Base-by-base conservation (phyloP, 2,329 filamentous ascomycete species). In the Neophaeococcomyces aloes region DNA sequence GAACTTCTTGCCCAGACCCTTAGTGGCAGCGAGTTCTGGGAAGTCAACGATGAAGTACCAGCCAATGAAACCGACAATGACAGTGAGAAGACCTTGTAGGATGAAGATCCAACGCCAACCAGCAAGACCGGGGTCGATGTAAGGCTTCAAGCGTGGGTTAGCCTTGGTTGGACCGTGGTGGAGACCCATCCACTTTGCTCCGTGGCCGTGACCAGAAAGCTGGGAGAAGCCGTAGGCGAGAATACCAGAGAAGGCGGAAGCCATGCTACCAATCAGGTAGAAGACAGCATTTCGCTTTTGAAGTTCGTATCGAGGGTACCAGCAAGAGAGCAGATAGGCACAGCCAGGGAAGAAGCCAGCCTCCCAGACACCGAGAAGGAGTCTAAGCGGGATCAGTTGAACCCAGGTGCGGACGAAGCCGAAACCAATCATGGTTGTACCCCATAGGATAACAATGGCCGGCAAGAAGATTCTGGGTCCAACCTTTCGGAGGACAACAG, bases 271-370 rank as follows among this genome's bases (percentile, higher is more conserved):
- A 43, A 71, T 68, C 29, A 70, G 58, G 50, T 72, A 73, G 59
- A 73, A 74, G 13, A 67, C 54, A 1, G 66, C 60, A 52, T 64
- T 65, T 19, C 65, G 59, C 50, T 60, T 59, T 29, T 65, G 53
- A 10, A 55, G 47, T 27, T 55, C 53, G 27, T 53, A 55, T 29
- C 53, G 51, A 0, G 78, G 79, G 56, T 83, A 84, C 80, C 80
- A 86, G 29, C 78, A 83, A 47, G 75, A 80, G n/a, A 86, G 70
- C 4, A 86, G 65, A 56, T 84, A 86, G 0, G 83, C 78, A 39
- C 75, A 80, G 40, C 75, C 75, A 0, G 81, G 80, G 60, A 85
- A 86, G 62, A 81, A 84, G 0, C 81, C 68, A 45, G 61, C 75
- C 58, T 85, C 81, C 25, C 83, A 70, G 2, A 81, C 49, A 42